A percentile compares a stretch with the other conserved stretches of the same genome.
Conservation (phyloP, 352 stramenopile genomes). For the Peronospora tabacina region DNA sequence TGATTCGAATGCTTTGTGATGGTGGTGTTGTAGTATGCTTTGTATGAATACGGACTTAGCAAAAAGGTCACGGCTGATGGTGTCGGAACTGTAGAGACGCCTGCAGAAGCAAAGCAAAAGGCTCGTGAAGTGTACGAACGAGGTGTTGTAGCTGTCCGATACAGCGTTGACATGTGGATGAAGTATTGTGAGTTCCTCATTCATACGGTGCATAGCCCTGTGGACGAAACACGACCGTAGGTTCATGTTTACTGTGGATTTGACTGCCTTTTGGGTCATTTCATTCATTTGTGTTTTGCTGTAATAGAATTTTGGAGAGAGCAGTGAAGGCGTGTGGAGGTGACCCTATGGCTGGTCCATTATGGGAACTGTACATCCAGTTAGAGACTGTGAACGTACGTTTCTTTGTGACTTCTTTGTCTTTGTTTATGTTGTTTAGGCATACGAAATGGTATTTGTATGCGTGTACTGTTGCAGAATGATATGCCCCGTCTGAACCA, state of each 20-base stretch:
- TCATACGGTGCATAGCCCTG: constrained; percentile 42
- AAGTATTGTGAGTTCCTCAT: constrained; percentile 81
- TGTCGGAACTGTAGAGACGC: constrained; percentile 28
- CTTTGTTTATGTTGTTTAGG: not conserved
- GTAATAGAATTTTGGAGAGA: constrained; percentile 40
- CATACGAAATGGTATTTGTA: not conserved
- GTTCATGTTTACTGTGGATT: constrained; percentile 1
- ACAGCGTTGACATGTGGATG: constrained; percentile 81
- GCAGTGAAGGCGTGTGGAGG: constrained; percentile 49
- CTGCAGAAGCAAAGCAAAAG: constrained; percentile 35
- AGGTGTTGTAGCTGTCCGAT: constrained; percentile 47
- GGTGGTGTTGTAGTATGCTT: constrained; percentile 41
- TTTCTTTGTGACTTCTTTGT: not conserved
- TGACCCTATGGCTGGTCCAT: constrained; percentile 55
- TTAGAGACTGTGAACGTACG: constrained; percentile 70
- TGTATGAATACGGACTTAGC: constrained; percentile 48
- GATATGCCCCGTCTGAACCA: constrained; percentile 73
- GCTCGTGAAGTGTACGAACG: constrained; percentile 60
- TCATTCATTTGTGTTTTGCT: not conserved
- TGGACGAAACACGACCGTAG: constrained; percentile 59
- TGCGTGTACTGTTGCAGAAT: constrained; percentile 34
- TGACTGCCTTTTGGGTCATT: not conserved
- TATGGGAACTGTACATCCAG: constrained; percentile 77
- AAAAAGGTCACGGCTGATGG: constrained; percentile 37
- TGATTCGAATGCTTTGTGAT: not conserved